Evolutionary conservation across 2,329 filamentous ascomycete species (phyloP).

Genomic region (Aureobasidium sp.): DNA sequence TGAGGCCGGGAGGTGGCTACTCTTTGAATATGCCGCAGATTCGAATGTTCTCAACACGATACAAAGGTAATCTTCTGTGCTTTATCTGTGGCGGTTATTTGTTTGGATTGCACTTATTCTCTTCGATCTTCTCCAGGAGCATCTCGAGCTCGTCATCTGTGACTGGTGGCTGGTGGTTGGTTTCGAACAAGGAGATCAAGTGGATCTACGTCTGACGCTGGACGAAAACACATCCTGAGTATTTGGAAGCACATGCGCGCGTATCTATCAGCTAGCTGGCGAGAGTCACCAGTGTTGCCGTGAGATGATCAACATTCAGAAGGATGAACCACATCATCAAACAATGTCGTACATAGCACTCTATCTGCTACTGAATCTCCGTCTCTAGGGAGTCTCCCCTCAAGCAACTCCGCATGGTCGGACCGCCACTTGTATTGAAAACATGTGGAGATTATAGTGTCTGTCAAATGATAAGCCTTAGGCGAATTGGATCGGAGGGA

Average conservation of each 20-base stretch:
- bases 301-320: background rate
- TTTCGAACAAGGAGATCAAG: background rate
- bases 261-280: background rate
- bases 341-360: background rate
- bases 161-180: background rate
- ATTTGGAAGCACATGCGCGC: background rate
- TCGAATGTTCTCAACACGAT: background rate
- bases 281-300: background rate
- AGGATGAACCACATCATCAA: background rate
- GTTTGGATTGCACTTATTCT: background rate
- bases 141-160: background rate
- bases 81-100: background rate
- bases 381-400: background rate
- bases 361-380: background rate
- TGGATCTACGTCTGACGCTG: background rate
- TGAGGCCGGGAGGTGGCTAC: background rate
- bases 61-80: background rate
- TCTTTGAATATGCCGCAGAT: background rate
- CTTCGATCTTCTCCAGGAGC: background rate
- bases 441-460: constrained; percentile 1
- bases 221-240: background rate
- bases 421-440: background rate
- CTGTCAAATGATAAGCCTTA: background rate
- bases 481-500: no score
- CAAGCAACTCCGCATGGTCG: background rate